Conservation (phyloP, 805 yeast genomes). For the Clavispora asparagi region DNA sequence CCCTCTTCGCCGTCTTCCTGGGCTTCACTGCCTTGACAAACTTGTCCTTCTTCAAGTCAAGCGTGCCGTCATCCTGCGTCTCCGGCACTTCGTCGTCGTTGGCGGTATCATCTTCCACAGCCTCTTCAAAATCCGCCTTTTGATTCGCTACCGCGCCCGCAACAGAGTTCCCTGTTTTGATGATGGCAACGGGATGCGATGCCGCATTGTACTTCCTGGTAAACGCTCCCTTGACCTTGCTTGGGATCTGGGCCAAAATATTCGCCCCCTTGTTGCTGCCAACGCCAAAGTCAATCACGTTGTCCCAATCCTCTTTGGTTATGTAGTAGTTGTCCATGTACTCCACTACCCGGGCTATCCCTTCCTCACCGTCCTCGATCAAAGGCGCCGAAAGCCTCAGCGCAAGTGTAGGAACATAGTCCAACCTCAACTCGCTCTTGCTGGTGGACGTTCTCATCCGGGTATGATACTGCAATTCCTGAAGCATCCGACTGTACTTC, state of each 20-base stretch:
- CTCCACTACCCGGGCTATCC: slow-evolving; percentile 60
- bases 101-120: slow-evolving; percentile 54
- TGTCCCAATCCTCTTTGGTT: slow-evolving; percentile 91
- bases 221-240: slow-evolving; percentile 78
- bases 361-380: slow-evolving; percentile 49
- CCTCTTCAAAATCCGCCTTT: slow-evolving; percentile 68
- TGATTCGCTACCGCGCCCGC: slow-evolving; percentile 20
- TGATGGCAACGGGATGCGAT: slow-evolving; percentile 82
- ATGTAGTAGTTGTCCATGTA: slow-evolving; percentile 80
- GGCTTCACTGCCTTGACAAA: slow-evolving; percentile 43
- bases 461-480: slow-evolving; percentile 85
- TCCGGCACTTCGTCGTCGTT: slow-evolving; percentile 42
- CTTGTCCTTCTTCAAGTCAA: slow-evolving; percentile 56
- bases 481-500: slow-evolving; percentile 73
- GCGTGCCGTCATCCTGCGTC: slow-evolving; percentile 37
- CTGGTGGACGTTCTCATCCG: slow-evolving; percentile 76
- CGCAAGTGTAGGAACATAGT: slow-evolving; percentile 64
- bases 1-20: slow-evolving; percentile 10
- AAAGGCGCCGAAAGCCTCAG: slow-evolving; percentile 58
- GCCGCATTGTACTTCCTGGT: slow-evolving; percentile 76
- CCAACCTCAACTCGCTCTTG: slow-evolving; percentile 66
- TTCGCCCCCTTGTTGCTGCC: slow-evolving; percentile 45
- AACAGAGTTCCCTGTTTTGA: slow-evolving; percentile 63
- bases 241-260: slow-evolving; percentile 56
- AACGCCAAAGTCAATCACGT: slow-evolving; percentile 74